phyloP scores from a whole-genome alignment of 2,329 filamentous ascomycete genomes.

The Chaetomium strumarium region DNA sequence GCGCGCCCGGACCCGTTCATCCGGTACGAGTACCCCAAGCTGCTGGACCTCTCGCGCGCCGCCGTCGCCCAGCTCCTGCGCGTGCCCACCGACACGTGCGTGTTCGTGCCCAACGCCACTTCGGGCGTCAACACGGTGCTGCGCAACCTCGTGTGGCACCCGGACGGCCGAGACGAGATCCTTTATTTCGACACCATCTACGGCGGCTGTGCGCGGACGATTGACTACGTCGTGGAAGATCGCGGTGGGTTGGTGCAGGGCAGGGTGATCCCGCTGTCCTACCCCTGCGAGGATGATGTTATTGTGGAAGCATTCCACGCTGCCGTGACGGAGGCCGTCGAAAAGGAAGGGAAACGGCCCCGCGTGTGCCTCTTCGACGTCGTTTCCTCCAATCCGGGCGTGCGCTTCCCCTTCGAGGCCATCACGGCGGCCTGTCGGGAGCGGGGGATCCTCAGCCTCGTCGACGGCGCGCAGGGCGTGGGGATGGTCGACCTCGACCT shows the following conservation, averaged over 20 bases:
- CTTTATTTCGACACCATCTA: conserved; percentile 77
- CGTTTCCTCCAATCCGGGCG: conserved; percentile 70
- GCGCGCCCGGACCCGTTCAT: conserved; percentile 69
- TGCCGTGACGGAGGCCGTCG: conserved; percentile 47
- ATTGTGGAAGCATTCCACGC: conserved; percentile 56
- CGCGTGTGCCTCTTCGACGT: conserved; percentile 72
- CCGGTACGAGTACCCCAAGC: conserved; percentile 56
- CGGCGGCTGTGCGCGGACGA: conserved; percentile 66
- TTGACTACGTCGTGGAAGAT: conserved; percentile 66
- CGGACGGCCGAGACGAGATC: conserved; percentile 70
- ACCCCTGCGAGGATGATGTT: conserved; percentile 65
- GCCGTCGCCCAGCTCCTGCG: conserved; percentile 63
- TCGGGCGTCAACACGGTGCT: conserved; percentile 72
- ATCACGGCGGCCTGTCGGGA: conserved; percentile 60
- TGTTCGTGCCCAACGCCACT: conserved; percentile 79
- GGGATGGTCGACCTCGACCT: conserved; percentile 74
- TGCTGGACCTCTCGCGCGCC: conserved; percentile 58
- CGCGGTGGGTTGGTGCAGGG: conserved; percentile 40
- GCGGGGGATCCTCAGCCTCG: conserved; percentile 61
- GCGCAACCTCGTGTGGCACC: conserved; percentile 63
- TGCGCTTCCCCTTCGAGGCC: conserved; percentile 71
- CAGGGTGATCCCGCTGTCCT: conserved; percentile 55
- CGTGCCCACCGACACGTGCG: conserved; percentile 58
- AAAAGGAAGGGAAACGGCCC: conserved; percentile 55
- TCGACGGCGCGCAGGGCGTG: conserved; percentile 82